A percentile compares a stretch with the other conserved stretches of the same genome.
Evolutionary conservation across 164 flowering plant genomes (phyloP).

Genomic region (Annona squamosa): DNA sequence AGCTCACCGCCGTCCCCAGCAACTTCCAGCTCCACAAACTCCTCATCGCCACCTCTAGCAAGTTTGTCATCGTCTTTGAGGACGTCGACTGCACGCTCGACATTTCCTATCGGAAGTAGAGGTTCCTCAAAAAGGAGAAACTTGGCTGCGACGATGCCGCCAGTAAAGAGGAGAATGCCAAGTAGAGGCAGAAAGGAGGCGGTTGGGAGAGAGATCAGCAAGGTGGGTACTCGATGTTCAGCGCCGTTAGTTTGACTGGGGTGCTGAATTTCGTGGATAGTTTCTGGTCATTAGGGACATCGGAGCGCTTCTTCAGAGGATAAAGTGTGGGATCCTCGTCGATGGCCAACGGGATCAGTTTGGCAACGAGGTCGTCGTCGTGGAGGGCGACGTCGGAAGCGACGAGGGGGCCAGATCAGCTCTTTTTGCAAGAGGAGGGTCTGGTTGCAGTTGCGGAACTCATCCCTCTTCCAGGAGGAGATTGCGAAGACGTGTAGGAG

Average conservation of each 20-base stretch:
- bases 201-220: slow-evolving; percentile 31
- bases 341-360: slow-evolving; percentile 30
- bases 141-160: not conserved
- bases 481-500: slow-evolving; percentile 16
- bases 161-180: not conserved
- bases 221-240: not conserved
- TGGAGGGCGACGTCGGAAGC: slow-evolving; percentile 45
- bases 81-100: slow-evolving; percentile 29
- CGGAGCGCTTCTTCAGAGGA: slow-evolving; percentile 66
- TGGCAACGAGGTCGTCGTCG: slow-evolving; percentile 69
- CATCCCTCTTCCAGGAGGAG: slow-evolving; percentile 84
- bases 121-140: no score
- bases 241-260: slow-evolving; percentile 7
- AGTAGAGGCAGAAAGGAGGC: slow-evolving; percentile 19
- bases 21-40: slow-evolving; percentile 26
- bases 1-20: slow-evolving; percentile 22
- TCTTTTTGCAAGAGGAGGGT: slow-evolving; percentile 94
- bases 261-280: slow-evolving; percentile 30
- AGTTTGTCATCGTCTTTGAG: slow-evolving; percentile 28
- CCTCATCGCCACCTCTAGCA: slow-evolving; percentile 21
- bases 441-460: slow-evolving; percentile 91
- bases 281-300: slow-evolving; percentile 58
- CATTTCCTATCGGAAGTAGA: slow-evolving; percentile 16
- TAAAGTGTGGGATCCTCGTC: slow-evolving; percentile 54
- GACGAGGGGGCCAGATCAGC: slow-evolving; percentile 42